Conservation (phyloP, 805 yeast species). For the Kazachstania bromeliacearum region DNA sequence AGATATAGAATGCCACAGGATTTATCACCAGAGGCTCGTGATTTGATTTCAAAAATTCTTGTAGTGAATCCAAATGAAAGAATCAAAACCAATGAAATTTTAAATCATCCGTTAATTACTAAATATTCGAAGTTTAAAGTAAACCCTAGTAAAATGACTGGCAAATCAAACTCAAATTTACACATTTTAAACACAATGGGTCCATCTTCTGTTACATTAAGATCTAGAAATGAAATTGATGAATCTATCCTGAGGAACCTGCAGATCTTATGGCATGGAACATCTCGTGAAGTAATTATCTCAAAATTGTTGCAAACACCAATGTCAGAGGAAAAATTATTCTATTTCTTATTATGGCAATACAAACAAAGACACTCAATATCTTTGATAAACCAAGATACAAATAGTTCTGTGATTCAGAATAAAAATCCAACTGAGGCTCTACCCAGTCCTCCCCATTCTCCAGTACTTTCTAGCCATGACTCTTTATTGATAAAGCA, state of each 20-base stretch:
- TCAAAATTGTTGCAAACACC: conserved; percentile 44
- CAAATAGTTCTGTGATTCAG: not conserved
- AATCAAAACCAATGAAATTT: conserved; percentile 56
- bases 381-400: not conserved
- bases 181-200: conserved; percentile 15
- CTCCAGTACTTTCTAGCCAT: not conserved
- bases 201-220: conserved; percentile 15
- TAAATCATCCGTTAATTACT: conserved; percentile 65
- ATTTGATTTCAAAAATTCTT: conserved; percentile 55
- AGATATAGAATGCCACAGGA: conserved; percentile 61
- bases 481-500: not conserved
- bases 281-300: conserved; percentile 47
- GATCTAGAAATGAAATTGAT: conserved; percentile 46
- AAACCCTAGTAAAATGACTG: conserved; percentile 4
- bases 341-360: conserved; percentile 63
- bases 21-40: conserved; percentile 55
- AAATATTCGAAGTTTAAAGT: conserved; percentile 41
- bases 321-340: conserved; percentile 67
- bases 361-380: conserved; percentile 61
- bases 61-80: conserved; percentile 64
- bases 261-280: conserved; percentile 76
- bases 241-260: conserved; percentile 64
- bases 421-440: not conserved
- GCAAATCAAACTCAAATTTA: conserved; percentile 24
- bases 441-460: not conserved